A percentile compares a stretch with the other conserved stretches of the same genome.
Evolutionary conservation across 1,139 yeast species (phyloP).

Genomic region (Eremothecium cymbalariae): DNA sequence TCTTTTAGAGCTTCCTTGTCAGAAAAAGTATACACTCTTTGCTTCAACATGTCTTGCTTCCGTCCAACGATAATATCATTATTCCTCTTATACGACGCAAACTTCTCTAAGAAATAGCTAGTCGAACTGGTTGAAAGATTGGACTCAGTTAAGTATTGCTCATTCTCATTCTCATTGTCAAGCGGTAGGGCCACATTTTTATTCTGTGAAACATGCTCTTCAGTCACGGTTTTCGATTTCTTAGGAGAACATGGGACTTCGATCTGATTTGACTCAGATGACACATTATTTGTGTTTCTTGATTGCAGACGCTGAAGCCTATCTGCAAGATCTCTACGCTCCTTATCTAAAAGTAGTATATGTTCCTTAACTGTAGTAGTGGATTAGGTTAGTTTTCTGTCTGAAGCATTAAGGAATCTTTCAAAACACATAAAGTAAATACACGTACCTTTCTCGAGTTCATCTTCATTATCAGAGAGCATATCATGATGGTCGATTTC

Average conservation of each 20-base stretch:
- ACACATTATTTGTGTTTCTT: slow-evolving; percentile 14
- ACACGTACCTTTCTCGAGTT: slow-evolving; percentile 9
- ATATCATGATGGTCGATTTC: slow-evolving; percentile 19
- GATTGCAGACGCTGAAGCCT: slow-evolving; percentile 20
- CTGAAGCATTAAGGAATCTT: neutral
- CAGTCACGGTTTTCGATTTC: slow-evolving; percentile 7
- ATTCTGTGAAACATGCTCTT: neutral
- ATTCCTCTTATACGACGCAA: slow-evolving; percentile 22
- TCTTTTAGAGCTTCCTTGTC: slow-evolving; percentile 14
- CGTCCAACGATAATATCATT: slow-evolving; percentile 17
- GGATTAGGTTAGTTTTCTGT: neutral
- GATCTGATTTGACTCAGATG: slow-evolving; percentile 16
- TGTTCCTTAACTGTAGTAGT: slow-evolving; percentile 15
- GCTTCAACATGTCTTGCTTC: slow-evolving; percentile 23
- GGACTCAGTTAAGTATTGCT: slow-evolving; percentile 4
- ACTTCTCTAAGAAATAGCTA: slow-evolving; percentile 31
- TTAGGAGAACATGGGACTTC: slow-evolving; percentile 26
- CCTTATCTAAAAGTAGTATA: slow-evolving; percentile 25
- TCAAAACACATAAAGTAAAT: neutral
- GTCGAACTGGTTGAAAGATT: slow-evolving; percentile 13
- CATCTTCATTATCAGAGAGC: slow-evolving; percentile 23
- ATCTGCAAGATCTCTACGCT: slow-evolving; percentile 18
- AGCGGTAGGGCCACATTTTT: neutral
- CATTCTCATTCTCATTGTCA: slow-evolving; percentile 12
- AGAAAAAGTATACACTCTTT: slow-evolving; percentile 35